Conservation (phyloP, 2,329 filamentous ascomycete species). For the Ceratocystis eucalypticola region DNA sequence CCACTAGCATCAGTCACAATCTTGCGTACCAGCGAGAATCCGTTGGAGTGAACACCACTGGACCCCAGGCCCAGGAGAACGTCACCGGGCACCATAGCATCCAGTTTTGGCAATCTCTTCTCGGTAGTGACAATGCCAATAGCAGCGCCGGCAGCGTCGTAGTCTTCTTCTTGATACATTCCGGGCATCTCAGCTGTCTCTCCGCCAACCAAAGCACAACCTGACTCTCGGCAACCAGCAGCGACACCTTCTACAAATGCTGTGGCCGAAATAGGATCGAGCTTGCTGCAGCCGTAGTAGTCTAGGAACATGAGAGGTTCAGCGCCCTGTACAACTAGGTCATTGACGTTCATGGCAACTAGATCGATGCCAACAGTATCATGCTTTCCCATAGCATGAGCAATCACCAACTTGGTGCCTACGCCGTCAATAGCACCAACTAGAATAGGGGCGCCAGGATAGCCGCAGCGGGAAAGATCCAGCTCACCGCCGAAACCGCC, state of each 20-base stretch:
- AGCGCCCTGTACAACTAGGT: conserved; percentile 88
- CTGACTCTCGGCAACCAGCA: conserved; percentile 68
- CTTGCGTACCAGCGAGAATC: conserved; percentile 89
- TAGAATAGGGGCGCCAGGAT: conserved; percentile 50
- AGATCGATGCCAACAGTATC: conserved; percentile 92
- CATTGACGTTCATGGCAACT: conserved; percentile 98
- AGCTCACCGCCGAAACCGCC: conserved; percentile 89
- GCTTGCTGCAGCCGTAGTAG: conserved; percentile 87
- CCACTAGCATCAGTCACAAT: conserved; percentile 58
- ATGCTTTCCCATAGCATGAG: conserved; percentile 78
- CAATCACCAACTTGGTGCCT: conserved; percentile 93
- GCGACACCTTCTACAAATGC: conserved; percentile 88
- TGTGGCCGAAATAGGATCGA: conserved; percentile 63
- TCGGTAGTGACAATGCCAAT: conserved; percentile 65
- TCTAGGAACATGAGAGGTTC: conserved; percentile 94
- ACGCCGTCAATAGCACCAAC: conserved; percentile 95
- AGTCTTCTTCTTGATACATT: conserved; percentile 77
- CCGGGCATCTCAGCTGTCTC: conserved; percentile 98
- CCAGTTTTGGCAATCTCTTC: conserved; percentile 59
- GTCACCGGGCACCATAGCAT: conserved; percentile 68
- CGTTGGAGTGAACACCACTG: conserved; percentile 86
- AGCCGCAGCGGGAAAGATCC: conserved; percentile 55
- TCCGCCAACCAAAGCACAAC: conserved; percentile 85
- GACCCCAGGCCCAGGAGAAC: conserved; percentile 75
- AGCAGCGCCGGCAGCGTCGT: conserved; percentile 83